Evolutionary conservation across 2,329 filamentous ascomycete genomes (phyloP), one percentile per base, ranked within the genome.

Genomic region (Aspergillus sp.): DNA sequence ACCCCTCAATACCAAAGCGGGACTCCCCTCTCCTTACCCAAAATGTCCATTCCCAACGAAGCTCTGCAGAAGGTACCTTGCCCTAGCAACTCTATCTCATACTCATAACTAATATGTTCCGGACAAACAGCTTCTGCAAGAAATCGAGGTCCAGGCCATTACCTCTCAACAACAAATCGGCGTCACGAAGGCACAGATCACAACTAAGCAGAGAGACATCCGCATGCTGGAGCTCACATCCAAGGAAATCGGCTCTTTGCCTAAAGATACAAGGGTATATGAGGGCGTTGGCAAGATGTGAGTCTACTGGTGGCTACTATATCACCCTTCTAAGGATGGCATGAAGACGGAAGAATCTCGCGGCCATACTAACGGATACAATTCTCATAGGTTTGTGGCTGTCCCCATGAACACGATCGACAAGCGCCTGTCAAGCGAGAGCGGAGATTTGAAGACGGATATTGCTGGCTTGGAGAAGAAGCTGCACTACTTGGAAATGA

Each of bases 201-300:
- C 88, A 7, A 83, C 87, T 62, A 96, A 96, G 79, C 91, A 94
- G 76, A 88, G 93, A 60, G 94, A 98, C 74, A 88, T 90, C 73
- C 91, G 95, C 48, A 87, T 97, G 78, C 84, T 96, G 44, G 90
- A 96, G 76, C 81, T 99, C 66, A 98, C 94, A 2, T 85, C 89
- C 38, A 91, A 85, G 65, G 95, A 99, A 78, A 83, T 98, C 53
- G 85, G 86, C n/a, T 84, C 86, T 6, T 79, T 99, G 62, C 89
- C 92, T 3, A 75, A 84, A 17, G 85, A 89, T 51, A 95, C 92
- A 0, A 88, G 88, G 32, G 86, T 96, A 27, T 99, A 98, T 71
- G 94, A 98, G 78, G 94, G 94, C 5, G 90, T 98, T 10, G 95
- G 95, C 54, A 99, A 98, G 81, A 98, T 99, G 95, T 97, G 78